Percentiles rank a stretch among this genome's conserved stretches.
Conservation (phyloP, 2,329 filamentous ascomycete species). For the Lecanosticta acicola region DNA sequence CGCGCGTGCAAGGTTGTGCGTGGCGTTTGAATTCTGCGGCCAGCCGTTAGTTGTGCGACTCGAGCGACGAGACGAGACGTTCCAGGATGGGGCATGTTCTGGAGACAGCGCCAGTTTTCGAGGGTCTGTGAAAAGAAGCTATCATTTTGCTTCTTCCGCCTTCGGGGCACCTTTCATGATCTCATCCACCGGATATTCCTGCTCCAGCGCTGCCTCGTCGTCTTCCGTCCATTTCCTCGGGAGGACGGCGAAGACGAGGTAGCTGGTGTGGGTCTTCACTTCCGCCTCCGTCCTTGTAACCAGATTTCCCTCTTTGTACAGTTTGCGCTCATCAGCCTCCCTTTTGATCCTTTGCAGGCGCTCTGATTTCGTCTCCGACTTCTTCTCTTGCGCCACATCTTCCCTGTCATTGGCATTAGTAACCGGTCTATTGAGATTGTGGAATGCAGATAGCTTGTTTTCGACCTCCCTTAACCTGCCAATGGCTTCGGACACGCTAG, state of each 20-base stretch:
- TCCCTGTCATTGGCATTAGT: conserved; percentile 30
- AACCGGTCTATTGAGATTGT: conserved; percentile 37
- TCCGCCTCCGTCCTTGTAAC: conserved; percentile 79
- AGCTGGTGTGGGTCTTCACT: conserved; percentile 94
- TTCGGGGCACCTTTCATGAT: conserved; percentile 13
- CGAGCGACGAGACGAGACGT: background rate
- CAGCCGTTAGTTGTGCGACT: background rate
- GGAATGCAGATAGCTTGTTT: conserved; percentile 60
- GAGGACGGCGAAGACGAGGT: conserved; percentile 85
- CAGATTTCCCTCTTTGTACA: conserved; percentile 70
- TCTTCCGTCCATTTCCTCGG: conserved; percentile 80
- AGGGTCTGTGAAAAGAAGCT: background rate
- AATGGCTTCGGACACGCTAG: conserved; percentile 74
- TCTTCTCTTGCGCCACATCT: conserved; percentile 17
- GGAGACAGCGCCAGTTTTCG: no score
- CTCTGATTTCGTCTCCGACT: conserved; percentile 23
- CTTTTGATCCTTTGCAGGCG: conserved; percentile 31
- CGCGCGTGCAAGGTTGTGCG: background rate
- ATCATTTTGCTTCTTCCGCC: conserved; percentile 1
- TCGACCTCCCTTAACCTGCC: conserved; percentile 68
- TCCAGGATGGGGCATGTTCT: background rate
- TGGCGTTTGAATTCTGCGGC: background rate
- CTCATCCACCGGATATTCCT: conserved; percentile 19
- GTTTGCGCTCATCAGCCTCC: conserved; percentile 43
- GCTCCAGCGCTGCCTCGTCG: conserved; percentile 57